phyloP scores from a whole-genome alignment of 2,329 filamentous ascomycete species.

The Beauveria bassiana region DNA sequence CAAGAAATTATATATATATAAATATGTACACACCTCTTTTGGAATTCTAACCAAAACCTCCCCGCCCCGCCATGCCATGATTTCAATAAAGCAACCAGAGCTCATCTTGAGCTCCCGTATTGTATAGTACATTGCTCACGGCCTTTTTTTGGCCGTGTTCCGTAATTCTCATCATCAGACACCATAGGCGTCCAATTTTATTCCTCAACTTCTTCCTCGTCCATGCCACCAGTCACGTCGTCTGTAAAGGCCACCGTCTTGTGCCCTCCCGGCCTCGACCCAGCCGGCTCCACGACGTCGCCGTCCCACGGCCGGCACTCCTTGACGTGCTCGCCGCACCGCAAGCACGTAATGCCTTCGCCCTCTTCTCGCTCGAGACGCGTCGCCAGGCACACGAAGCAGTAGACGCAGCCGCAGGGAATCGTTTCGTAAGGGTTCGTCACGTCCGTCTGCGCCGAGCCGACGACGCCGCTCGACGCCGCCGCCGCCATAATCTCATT shows the following conservation, averaged over 20 bases:
- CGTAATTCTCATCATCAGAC: neutral
- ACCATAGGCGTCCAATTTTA: neutral
- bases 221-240: constrained; percentile 35
- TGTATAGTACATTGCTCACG: neutral
- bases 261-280: constrained; percentile 29
- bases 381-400: constrained; percentile 90
- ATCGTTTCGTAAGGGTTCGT: constrained; percentile 93
- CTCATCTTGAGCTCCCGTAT: neutral
- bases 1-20: too few species aligned
- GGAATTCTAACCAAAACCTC: neutral
- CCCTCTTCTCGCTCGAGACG: constrained; percentile 87
- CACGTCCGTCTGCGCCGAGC: constrained; percentile 84
- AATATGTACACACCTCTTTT: neutral
- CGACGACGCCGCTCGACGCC: constrained; percentile 68
- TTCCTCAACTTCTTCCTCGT: constrained; percentile 14
- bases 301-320: constrained; percentile 88
- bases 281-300: constrained; percentile 63
- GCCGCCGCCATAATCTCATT: constrained; percentile 67
- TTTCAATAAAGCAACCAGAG: neutral
- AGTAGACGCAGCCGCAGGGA: constrained; percentile 88
- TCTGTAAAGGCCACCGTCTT: constrained; percentile 59
- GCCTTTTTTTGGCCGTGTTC: neutral
- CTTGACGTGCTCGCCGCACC: constrained; percentile 77
- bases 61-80: constrained; percentile 7
- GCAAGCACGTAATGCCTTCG: constrained; percentile 84